These are phyloP conservation scores for Penicillium flavigenum DNA, from an alignment of 495 filamentous ascomycete genomes.

Conservation along the genomic window DNA sequence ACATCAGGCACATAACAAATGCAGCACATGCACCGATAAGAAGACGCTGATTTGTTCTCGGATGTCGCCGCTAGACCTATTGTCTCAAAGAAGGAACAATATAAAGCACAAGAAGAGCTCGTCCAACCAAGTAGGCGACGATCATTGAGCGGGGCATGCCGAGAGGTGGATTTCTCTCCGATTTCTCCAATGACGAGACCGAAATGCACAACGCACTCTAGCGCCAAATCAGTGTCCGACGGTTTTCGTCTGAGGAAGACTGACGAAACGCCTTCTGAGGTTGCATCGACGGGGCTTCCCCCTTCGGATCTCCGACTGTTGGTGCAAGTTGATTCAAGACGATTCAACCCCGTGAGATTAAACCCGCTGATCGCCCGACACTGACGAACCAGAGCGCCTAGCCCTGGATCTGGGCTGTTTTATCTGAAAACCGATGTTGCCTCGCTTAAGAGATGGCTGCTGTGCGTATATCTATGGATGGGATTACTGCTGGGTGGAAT, in stretches of 20 bases:
- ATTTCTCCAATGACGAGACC: neutral
- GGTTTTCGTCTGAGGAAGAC: slow-evolving; percentile 11
- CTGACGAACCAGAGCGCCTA: slow-evolving; percentile 8
- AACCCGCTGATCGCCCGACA: slow-evolving; percentile 17
- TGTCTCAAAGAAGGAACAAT: neutral
- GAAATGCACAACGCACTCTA: slow-evolving; percentile 2
- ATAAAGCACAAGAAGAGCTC: neutral
- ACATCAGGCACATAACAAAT: slow-evolving; percentile 19
- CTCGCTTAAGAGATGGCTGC: neutral
- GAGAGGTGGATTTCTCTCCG: neutral
- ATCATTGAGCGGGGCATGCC: slow-evolving; percentile 5
- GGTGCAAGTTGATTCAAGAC: slow-evolving; percentile 12
- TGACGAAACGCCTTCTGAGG: slow-evolving; percentile 11
- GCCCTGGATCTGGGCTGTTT: neutral
- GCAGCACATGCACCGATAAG: slow-evolving; percentile 39
- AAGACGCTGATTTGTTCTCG: slow-evolving; percentile 38
- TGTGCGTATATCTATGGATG: neutral
- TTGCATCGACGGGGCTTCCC: slow-evolving; percentile 22
- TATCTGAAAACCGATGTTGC: neutral
- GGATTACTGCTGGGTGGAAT: neutral
- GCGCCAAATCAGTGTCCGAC: slow-evolving; percentile 6
- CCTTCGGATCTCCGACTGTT: slow-evolving; percentile 24
- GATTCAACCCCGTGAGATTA: slow-evolving; percentile 20
- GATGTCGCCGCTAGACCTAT: slow-evolving; percentile 20
- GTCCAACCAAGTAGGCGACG: slow-evolving; percentile 9